Conservation (phyloP, 1,139 yeast species). For the Yamadazyma pseudoaaseri region DNA sequence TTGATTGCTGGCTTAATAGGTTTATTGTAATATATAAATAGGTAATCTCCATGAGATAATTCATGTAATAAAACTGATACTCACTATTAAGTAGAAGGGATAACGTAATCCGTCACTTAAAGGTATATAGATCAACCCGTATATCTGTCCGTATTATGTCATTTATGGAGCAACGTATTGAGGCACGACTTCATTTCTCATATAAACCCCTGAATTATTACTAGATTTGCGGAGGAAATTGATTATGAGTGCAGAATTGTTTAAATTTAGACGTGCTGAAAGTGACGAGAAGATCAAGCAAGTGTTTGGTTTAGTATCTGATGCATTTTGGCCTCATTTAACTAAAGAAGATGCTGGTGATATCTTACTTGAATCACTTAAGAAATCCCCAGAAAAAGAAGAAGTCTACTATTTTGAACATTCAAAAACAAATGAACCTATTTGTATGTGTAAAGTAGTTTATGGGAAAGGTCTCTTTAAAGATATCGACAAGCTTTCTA, state of each 20-base stretch:
- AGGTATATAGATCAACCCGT: too few species aligned
- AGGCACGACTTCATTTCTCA: too few species aligned
- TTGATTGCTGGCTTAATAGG: not conserved
- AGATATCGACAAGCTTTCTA: conserved; percentile 28
- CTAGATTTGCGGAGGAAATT: too few species aligned
- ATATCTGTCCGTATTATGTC: too few species aligned
- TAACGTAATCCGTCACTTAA: too few species aligned
- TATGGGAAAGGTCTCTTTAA: conserved; percentile 30
- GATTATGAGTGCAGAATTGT: conserved; percentile 17
- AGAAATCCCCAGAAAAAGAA: conserved; percentile 23
- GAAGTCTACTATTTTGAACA: conserved; percentile 33
- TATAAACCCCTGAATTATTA: too few species aligned
- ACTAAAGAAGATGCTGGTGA: conserved; percentile 27
- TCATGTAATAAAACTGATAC: too few species aligned
- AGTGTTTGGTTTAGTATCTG: conserved; percentile 25
- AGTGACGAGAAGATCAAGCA: conserved; percentile 27
- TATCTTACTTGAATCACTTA: conserved; percentile 29
- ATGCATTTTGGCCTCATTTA: conserved; percentile 30
- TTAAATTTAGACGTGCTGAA: conserved; percentile 21
- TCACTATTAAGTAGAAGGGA: too few species aligned
- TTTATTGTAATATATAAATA: not conserved
- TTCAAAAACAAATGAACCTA: conserved; percentile 21
- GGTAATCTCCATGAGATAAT: too few species aligned
- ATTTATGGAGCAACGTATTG: too few species aligned
- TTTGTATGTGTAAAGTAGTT: conserved; percentile 27